A percentile compares a stretch with the other conserved stretches of the same genome.
Evolutionary conservation across 2,329 filamentous ascomycete species (phyloP).

Genomic region (Colletotrichum sublineola): DNA sequence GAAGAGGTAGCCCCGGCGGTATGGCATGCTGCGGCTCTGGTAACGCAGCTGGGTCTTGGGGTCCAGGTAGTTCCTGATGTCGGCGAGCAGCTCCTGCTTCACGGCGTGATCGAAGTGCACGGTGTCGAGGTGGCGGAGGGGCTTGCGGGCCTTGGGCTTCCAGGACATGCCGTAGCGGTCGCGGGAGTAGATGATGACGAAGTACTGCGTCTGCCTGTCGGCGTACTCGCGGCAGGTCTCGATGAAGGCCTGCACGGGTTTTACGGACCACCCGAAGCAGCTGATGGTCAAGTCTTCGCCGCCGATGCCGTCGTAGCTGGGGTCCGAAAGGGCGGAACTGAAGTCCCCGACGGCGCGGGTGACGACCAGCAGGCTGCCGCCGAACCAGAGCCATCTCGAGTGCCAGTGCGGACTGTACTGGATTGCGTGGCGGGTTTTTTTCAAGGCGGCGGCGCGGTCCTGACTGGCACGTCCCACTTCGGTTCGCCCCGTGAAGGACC

Average conservation of each 20-base stretch:
- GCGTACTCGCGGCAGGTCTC: conserved; percentile 62
- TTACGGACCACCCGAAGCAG: conserved; percentile 64
- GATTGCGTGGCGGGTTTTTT: conserved; percentile 56
- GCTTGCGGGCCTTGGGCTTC: conserved; percentile 63
- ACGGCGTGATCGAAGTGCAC: conserved; percentile 62
- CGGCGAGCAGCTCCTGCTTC: conserved; percentile 62
- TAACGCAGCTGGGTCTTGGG: conserved; percentile 68
- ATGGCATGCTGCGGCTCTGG: conserved; percentile 65
- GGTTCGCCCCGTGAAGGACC: conserved; percentile 60
- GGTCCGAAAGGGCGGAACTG: conserved; percentile 53
- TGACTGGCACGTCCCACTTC: conserved; percentile 50
- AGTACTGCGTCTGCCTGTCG: conserved; percentile 62
- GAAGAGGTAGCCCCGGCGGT: conserved; percentile 69
- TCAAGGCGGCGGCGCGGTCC: conserved; percentile 56
- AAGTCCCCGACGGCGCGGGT: conserved; percentile 57
- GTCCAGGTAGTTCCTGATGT: conserved; percentile 66
- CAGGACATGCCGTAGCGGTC: conserved; percentile 61
- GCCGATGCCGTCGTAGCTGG: conserved; percentile 60
- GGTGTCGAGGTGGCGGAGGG: conserved; percentile 63
- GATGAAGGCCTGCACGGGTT: conserved; percentile 61
- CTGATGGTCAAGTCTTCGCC: conserved; percentile 62
- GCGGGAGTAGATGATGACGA: conserved; percentile 62
- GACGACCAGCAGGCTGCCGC: conserved; percentile 60
- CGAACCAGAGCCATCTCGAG: conserved; percentile 63
- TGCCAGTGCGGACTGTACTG: conserved; percentile 62